Percentiles rank a stretch among this genome's conserved stretches.
Conservation (phyloP, 305 asterid genomes). For the Solanum hybrid region DNA sequence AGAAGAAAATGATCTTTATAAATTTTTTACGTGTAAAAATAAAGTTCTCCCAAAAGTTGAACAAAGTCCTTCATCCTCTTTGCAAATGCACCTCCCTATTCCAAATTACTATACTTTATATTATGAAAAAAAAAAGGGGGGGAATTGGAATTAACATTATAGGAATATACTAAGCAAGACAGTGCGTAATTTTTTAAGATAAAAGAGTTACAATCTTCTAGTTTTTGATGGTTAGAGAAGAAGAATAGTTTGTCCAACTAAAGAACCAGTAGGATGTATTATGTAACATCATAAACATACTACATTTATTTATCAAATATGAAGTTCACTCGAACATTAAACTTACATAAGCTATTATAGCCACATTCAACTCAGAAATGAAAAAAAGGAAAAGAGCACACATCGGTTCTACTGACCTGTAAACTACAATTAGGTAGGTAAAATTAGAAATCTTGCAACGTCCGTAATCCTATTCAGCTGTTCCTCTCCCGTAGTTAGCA, state of each 20-base stretch:
- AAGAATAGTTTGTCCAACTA: neutral
- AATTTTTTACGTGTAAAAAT: too few relatives aligned
- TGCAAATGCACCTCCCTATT: neutral
- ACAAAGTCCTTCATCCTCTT: neutral
- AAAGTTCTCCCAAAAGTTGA: too few relatives aligned
- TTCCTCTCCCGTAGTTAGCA: conserved; percentile 34
- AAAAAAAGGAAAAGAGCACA: conserved; percentile 1
- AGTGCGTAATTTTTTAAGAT: too few relatives aligned
- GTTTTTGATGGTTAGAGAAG: neutral
- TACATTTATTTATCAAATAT: neutral
- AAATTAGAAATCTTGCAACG: conserved; percentile 3
- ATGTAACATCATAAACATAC: neutral
- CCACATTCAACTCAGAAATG: neutral
- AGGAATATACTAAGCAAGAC: neutral
- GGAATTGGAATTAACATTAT: neutral
- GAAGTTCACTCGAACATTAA: neutral
- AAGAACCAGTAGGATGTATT: too few relatives aligned
- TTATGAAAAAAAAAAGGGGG: neutral
- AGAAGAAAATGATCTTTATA: too few relatives aligned
- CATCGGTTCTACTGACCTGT: conserved; percentile 21
- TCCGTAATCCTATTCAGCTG: conserved; percentile 10
- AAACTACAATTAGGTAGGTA: conserved; percentile 12
- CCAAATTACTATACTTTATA: neutral
- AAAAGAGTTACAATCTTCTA: neutral
- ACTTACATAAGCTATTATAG: conserved; percentile 17